A percentile compares a stretch with the other conserved stretches of the same genome.
phyloP scores from a whole-genome alignment of 805 yeast species.

The Starmerella bacillaris region DNA sequence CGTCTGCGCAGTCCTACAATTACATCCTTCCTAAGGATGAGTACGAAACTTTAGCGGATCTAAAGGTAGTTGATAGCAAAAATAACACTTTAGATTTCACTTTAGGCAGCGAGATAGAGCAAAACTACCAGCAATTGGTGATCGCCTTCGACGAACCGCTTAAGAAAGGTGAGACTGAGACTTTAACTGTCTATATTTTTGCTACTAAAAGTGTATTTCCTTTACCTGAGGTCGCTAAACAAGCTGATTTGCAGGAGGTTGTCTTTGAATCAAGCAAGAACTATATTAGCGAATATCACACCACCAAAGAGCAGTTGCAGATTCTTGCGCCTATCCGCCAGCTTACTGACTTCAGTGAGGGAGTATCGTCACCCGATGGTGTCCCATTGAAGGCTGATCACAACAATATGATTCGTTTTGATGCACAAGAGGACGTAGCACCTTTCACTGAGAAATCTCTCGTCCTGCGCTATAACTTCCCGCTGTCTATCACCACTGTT shows the following conservation, averaged over 20 bases:
- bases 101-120: slow-evolving; percentile 19
- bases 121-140: slow-evolving; percentile 15
- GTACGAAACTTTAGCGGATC: slow-evolving; percentile 28
- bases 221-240: slow-evolving; percentile 41
- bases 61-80: slow-evolving; percentile 25
- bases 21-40: slow-evolving; percentile 38
- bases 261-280: slow-evolving; percentile 36
- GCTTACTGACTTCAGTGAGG: slow-evolving; percentile 24
- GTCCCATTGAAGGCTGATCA: no score
- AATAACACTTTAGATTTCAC: slow-evolving; percentile 14
- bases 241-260: slow-evolving; percentile 46
- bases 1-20: slow-evolving; percentile 39
- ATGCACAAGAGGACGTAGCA: slow-evolving; percentile 33
- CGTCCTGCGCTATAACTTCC: slow-evolving; percentile 44
- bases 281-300: slow-evolving; percentile 44
- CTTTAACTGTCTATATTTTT: slow-evolving; percentile 25
- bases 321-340: slow-evolving; percentile 26
- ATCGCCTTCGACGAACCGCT: slow-evolving; percentile 46
- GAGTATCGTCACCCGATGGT: slow-evolving; percentile 12
- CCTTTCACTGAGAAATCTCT: slow-evolving; percentile 35
- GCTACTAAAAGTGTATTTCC: slow-evolving; percentile 33
- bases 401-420: slow-evolving; percentile 29
- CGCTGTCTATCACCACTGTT: slow-evolving; percentile 45
- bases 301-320: slow-evolving; percentile 30
- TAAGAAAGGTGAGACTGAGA: slow-evolving; percentile 38